Conservation (phyloP, 2,329 filamentous ascomycete genomes). For the Coniochaeta sp. region DNA sequence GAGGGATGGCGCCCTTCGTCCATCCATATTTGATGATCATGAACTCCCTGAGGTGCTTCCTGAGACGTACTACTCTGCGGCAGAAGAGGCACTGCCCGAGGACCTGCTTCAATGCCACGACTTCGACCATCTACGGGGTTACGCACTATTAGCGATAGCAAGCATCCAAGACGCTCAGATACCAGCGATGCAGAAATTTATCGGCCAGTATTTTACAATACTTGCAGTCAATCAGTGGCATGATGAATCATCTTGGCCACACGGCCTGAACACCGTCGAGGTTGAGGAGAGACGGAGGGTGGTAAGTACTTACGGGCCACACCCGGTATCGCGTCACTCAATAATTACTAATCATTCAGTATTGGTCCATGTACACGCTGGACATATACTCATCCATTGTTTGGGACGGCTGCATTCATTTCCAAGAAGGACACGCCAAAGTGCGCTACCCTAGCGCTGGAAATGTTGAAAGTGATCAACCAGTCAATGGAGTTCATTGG, state of each 20-base stretch:
- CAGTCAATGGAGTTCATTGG: slow-evolving; percentile 2
- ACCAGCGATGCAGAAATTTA: slow-evolving; percentile 16
- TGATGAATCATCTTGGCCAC: slow-evolving; percentile 16
- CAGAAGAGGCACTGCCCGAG: slow-evolving; percentile 15
- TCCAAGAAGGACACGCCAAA: slow-evolving; percentile 34
- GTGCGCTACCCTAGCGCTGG: slow-evolving; percentile 40
- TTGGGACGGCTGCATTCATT: slow-evolving; percentile 38
- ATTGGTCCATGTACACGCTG: slow-evolving; percentile 51
- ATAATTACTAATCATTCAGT: slow-evolving; percentile 20
- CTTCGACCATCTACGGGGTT: slow-evolving; percentile 16
- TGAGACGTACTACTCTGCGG: slow-evolving; percentile 15
- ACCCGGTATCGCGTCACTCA: not conserved
- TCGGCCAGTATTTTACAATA: slow-evolving; percentile 17
- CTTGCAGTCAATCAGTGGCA: slow-evolving; percentile 18
- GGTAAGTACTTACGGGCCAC: slow-evolving; percentile 1
- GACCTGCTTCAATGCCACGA: slow-evolving; percentile 12
- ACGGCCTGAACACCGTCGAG: slow-evolving; percentile 8
- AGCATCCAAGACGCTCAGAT: slow-evolving; percentile 18
- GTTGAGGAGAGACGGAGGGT: slow-evolving; percentile 13
- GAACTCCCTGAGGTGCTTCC: slow-evolving; percentile 6
- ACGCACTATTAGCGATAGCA: slow-evolving; percentile 15
- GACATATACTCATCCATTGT: slow-evolving; percentile 48
- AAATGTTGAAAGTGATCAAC: slow-evolving; percentile 24
- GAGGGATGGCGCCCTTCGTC: slow-evolving; percentile 10
- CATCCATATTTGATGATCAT: slow-evolving; percentile 1